phyloP scores from a whole-genome alignment of 768 basidiomycete species.

The Termitomyces sp. region DNA sequence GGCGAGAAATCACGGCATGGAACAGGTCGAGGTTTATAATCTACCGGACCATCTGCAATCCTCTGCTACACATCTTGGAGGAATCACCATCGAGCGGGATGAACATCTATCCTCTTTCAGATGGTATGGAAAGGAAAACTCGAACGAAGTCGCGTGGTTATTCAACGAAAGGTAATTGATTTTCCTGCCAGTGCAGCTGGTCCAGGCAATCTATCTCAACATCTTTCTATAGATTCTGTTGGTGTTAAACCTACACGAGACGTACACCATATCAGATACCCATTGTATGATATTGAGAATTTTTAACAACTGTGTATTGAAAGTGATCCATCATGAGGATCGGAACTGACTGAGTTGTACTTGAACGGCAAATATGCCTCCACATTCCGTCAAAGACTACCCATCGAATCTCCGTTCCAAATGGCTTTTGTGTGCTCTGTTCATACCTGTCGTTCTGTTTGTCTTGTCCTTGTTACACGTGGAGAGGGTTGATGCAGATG shows the following conservation, averaged over 20 bases:
- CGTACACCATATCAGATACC: neutral
- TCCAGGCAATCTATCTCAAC: neutral
- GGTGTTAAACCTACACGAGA: constrained; percentile 25
- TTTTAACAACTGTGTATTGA: neutral
- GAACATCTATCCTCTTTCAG: constrained; percentile 41
- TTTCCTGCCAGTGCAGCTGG: neutral
- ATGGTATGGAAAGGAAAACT: constrained; percentile 42
- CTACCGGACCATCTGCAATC: constrained; percentile 29
- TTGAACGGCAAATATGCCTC: neutral
- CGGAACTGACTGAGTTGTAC: neutral
- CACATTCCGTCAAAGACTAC: neutral
- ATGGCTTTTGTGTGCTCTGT: constrained; percentile 4
- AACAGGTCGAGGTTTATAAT: constrained; percentile 46
- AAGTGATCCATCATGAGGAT: neutral
- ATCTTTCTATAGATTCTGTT: constrained; percentile 29
- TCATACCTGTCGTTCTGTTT: constrained; percentile 7
- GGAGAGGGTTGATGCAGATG: neutral
- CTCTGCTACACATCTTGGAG: constrained; percentile 25
- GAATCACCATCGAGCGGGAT: too few relatives aligned
- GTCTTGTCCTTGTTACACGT: neutral
- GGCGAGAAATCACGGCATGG: constrained; percentile 30
- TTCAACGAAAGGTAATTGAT: constrained; percentile 43
- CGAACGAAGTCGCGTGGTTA: constrained; percentile 35
- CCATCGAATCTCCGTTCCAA: neutral
- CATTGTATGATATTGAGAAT: neutral